Evolutionary conservation across 768 basidiomycete genomes (phyloP), one percentile per base, ranked within the genome.

Genomic region (Favolaschia claudopus): DNA sequence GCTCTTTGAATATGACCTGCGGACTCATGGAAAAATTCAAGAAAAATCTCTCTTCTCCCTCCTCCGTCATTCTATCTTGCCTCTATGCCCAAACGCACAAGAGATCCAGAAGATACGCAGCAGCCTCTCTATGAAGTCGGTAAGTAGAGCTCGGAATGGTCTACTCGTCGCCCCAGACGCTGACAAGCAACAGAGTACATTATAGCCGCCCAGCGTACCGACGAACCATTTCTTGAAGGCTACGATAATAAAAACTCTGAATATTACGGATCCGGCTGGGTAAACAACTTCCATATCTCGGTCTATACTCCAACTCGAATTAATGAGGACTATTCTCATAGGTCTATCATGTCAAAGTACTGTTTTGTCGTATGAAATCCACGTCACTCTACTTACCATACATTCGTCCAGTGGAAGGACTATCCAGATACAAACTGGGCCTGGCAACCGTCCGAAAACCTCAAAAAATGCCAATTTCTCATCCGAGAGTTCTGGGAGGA

Each of bases 401-500:
- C 40, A 22, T 43, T 17, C 5, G 31, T 47, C 14, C 17, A 19
- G 8, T 31, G 1, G 31, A 25, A 15, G n/a, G 14, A 7, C 24
- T 5, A 7, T 33, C 25, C 25, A 34, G 17, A 36, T 15, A 10
- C 17, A 15, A 45, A 19, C 25, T 15, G 13, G 33, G 53, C 34
- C 6, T 60, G 58, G 58, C 33, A 49, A n/a, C 58, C 52, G 0
- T 4, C 55, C 12, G 28, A 34, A 7, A 28, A 24, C 39, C 27
- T 60, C 20, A 7, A 12, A 1, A 6, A 20, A 8, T 54, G 46
- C 25, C 6, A 24, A 8, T 24, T 24, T 1, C 39, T 43, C 10
- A 5, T 60, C 3, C n/a, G 7, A 8, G 27, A 36, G 1, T 60
- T 60, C 19, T 60, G 58, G 58, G 19, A 43, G 3, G 38, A 60